Evolutionary conservation across 2,329 filamentous ascomycete genomes (phyloP), one percentile per base, ranked within the genome.

Genomic region (Paraphaeosphaeria sporulosa): DNA sequence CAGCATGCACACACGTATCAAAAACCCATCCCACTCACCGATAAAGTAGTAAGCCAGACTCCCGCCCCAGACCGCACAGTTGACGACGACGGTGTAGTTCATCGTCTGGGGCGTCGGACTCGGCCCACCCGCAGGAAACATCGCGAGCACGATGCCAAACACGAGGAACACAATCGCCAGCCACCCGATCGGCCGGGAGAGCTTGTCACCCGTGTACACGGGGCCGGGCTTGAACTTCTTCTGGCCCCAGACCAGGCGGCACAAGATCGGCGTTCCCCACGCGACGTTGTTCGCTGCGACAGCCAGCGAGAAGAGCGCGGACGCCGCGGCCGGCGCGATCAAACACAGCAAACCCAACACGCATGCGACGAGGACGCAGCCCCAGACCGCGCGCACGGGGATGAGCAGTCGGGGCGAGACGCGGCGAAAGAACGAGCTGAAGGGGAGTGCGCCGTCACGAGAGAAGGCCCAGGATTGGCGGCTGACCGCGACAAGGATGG

Each of bases 11-110:
- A 21, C 34, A 19, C 8, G 48, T 13, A 21, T 15, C 17, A 19
- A 2, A 40, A n/a, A n/a, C 38, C 15, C 17, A 1, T n/a, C 8
- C 38, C 17, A 57, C 59, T 44, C 38, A 64, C 62, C 58, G 44
- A 64, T 49, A 27, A 64, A 68, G 68, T 88, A 89, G 71, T 89
- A 89, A 0, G 78, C 52, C 65, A 87, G 71, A 0, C 83, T 80
- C 1, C 85, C 85, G 15, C 83, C 76, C 87, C 87, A 89, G 1
- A 89, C 82, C 4, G 82, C 82, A 36, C 79, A 80, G 63, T 88
- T 88, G 60, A 89, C 85, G 0, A 88, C 86, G 2, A 88, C 81
- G 0, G 86, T 88, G 68, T 89, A 89, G 66, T 89, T 89, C 87
- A 89, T 89, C 17, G 75, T 75, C 43, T 81, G 62, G 0, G 79